Evolutionary conservation across 2,329 filamentous ascomycete species (phyloP), one percentile per base, ranked within the genome.

Genomic region (Xylariomycetidae sp.): DNA sequence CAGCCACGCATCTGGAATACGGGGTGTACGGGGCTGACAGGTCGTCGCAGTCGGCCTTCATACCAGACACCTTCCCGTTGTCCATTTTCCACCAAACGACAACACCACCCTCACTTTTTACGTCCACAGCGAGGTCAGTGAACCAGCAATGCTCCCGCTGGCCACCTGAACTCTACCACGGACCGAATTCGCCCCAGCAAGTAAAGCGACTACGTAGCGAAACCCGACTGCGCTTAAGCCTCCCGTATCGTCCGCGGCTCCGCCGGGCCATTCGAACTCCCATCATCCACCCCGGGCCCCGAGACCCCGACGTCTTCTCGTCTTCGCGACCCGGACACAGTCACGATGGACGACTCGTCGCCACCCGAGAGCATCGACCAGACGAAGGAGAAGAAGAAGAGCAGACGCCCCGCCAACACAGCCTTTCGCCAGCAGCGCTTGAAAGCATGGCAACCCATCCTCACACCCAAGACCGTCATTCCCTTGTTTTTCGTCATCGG

Each of bases 391-490:
- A 92, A 89, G 70, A 76, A 82, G 63, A 95, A 95, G 78, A 93
- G 78, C 72, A 81, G 85, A 63, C 82, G 87, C 64, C 90, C 90
- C 49, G 86, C 88, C 50, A 95, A 96, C 67, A 96, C 90, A 39
- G 92, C 92, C 9, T 98, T 96, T 59, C 78, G 92, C 52, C 92
- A 98, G 60, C 92, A 98, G 64, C 81, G 92, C 57, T 67, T 98
- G 61, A 95, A 96, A 67, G 92, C 92, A 68, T 98, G 92, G 92
- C 92, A 98, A 83, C 90, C 90, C 23, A 95, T 96, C 55, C 71
- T 95, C 32, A 96, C 90, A 4, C 90, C 90, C 2, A 95, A 95
- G 67, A 95, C 88, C 32, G 54, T 58, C 32, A 53, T 58, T 34
- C 55, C 54, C 28, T 70, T 89, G 34, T 86, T 88, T 63, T 87